Base-by-base conservation (phyloP, 2,329 filamentous ascomycete genomes). In the Aureobasidium namibiae region DNA sequence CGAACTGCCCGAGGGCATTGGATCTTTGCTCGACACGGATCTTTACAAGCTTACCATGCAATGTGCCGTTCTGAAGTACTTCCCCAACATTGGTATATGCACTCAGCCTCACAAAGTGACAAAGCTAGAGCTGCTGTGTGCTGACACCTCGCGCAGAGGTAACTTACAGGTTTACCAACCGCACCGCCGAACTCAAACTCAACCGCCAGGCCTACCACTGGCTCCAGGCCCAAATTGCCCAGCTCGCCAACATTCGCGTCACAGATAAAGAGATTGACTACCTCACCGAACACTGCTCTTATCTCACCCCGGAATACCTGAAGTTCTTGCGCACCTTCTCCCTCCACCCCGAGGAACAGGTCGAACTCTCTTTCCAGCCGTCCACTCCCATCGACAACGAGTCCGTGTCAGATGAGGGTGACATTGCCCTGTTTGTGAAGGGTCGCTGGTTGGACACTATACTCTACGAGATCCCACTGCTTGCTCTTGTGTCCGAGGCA, bases 1-100 rank as follows among this genome's bases (percentile, higher is more conserved):
- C 21, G 34, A 39, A 11, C 21, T 72, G 69, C 72, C 75, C 6
- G 71, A 73, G 54, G 73, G 72, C 59, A 66, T 75, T 41, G 67
- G 64, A 62, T 79, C 77, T 2, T 69, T 80, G n/a, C 68, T 80
- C 46, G 78, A 80, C 60, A 80, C 78, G 59, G 85, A 88, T 72
- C 74, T 99, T 62, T 99, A 96, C 82, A 99, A 99, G 75, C 76
- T 99, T 74, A 99, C 94, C 21, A 99, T 99, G 94, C 94, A 99
- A 86, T 96, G 89, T 71, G 91, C 91, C 62, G 87, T 97, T 64
- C 82, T 95, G 66, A 95, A 95, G 74, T 95, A 92, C 77, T 97
- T 95, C 73, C 87, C 87, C 34, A 80, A 92, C 61, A 77, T 78
- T 60, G 65, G 77, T 79, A 65, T 69, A 14, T 18, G 29, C 52